Percentiles rank a stretch among this genome's conserved stretches.
Evolutionary conservation across 1,284 basidiomycete genomes (phyloP).

Genomic region (Lentinus polychrous): DNA sequence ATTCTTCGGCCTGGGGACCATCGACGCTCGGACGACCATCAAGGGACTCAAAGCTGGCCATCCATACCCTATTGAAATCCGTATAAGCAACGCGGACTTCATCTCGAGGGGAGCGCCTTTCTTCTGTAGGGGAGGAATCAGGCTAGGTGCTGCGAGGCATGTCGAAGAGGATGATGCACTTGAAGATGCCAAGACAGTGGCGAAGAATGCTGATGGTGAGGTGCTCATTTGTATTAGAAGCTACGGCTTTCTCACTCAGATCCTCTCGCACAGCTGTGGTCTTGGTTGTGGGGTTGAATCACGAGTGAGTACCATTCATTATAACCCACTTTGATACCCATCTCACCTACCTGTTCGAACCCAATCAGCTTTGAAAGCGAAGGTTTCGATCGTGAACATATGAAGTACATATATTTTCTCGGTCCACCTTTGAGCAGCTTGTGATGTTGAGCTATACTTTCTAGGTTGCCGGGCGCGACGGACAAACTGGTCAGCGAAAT

Average conservation of each 20-base stretch:
- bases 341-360: neutral
- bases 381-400: constrained; percentile 52
- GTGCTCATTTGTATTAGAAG: neutral
- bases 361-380: constrained; percentile 53
- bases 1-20: constrained; percentile 48
- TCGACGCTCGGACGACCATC: constrained; percentile 43
- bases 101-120: constrained; percentile 15
- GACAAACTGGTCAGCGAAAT: constrained; percentile 63
- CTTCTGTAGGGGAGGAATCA: constrained; percentile 20
- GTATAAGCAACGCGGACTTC: constrained; percentile 52
- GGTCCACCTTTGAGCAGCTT: neutral
- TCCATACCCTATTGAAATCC: constrained; percentile 48
- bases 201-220: constrained; percentile 49
- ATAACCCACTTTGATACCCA: neutral
- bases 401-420: too few relatives aligned
- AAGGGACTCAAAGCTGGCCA: constrained; percentile 43
- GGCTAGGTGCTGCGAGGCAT: constrained; percentile 56
- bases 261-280: constrained; percentile 39
- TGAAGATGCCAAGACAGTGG: constrained; percentile 48
- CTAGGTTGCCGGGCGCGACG: constrained; percentile 55
- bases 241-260: neutral
- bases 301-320: constrained; percentile 33
- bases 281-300: constrained; percentile 61
- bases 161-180: constrained; percentile 44
- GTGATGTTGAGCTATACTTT: constrained; percentile 17